phyloP scores from a whole-genome alignment of 257 asterid genomes.

The Parsonsia alboflavescens region DNA sequence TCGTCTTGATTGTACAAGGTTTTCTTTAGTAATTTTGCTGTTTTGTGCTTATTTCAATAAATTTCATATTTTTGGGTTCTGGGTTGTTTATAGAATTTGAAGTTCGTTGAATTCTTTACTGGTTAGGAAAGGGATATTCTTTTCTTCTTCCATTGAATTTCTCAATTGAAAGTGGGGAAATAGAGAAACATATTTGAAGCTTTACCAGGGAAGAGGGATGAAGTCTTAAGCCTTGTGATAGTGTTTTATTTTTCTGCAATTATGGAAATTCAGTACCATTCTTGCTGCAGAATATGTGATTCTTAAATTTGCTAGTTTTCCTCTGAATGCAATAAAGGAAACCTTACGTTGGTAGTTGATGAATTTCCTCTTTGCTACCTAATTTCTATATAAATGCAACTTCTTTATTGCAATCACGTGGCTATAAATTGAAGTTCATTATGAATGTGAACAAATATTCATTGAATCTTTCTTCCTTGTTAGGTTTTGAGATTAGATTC shows the following conservation, averaged over 20 bases:
- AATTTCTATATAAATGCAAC: not conserved
- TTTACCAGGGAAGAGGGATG: not conserved
- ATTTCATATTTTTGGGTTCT: not conserved
- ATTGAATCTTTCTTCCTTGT: not conserved
- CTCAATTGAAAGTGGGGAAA: not conserved
- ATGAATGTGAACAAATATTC: not conserved
- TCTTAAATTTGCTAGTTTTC: not conserved
- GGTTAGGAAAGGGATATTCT: not conserved
- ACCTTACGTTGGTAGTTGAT: not conserved
- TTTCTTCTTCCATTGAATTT: not conserved
- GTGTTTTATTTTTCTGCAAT: not conserved
- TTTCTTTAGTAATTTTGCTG: not conserved
- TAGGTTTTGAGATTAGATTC: slow-evolving; percentile 3
- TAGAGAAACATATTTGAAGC: not conserved
- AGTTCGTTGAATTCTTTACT: slow-evolving; percentile 1
- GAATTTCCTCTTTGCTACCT: not conserved
- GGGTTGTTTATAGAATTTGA: slow-evolving; percentile 4
- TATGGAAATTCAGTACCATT: not conserved
- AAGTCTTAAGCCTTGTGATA: not conserved
- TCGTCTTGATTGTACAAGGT: not conserved
- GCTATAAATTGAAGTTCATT: not conserved
- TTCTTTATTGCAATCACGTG: not conserved
- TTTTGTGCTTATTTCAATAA: not conserved
- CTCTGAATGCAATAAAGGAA: not conserved
- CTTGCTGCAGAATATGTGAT: not conserved